These are phyloP conservation scores for Eutypa lata DNA, from an alignment of 2,329 filamentous ascomycete genomes.

Conservation along the genomic window DNA sequence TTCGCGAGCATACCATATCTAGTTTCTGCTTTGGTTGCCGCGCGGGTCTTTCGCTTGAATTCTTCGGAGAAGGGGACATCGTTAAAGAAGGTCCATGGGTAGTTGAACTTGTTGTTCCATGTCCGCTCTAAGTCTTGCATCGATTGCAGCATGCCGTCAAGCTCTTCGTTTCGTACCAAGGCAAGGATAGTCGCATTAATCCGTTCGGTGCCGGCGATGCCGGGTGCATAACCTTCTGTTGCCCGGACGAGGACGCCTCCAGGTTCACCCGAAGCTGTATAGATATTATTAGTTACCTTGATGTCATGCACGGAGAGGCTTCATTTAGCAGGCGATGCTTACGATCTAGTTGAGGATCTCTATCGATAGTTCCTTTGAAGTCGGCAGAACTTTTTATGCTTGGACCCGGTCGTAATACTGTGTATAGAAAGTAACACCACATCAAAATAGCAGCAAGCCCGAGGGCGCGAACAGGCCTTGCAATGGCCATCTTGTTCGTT, in stretches of 20 bases:
- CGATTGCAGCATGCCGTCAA: conserved; percentile 77
- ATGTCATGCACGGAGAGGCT: conserved; percentile 3
- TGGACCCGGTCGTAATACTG: conserved; percentile 60
- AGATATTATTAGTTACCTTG: neutral
- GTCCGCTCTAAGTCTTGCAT: conserved; percentile 92
- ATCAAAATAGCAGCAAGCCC: conserved; percentile 68
- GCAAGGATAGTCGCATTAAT: conserved; percentile 92
- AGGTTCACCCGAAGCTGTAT: conserved; percentile 76
- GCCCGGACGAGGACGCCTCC: conserved; percentile 71
- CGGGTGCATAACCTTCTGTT: conserved; percentile 72
- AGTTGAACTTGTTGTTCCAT: conserved; percentile 99
- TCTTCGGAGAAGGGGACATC: conserved; percentile 90
- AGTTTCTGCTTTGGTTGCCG: conserved; percentile 83
- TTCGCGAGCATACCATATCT: conserved; percentile 62
- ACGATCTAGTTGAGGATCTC: conserved; percentile 88
- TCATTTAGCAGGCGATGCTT: conserved; percentile 31
- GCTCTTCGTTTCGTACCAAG: conserved; percentile 88
- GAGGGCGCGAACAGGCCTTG: conserved; percentile 78
- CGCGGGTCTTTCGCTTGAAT: conserved; percentile 80
- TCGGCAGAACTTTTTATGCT: conserved; percentile 36
- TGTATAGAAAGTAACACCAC: conserved; percentile 76
- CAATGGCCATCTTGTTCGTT: conserved; percentile 68
- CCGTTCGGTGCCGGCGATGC: conserved; percentile 72
- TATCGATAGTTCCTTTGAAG: conserved; percentile 46
- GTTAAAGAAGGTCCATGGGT: conserved; percentile 99